Evolutionary conservation across 495 filamentous ascomycete genomes (phyloP).

Genomic region (Hypoxylon rickii): DNA sequence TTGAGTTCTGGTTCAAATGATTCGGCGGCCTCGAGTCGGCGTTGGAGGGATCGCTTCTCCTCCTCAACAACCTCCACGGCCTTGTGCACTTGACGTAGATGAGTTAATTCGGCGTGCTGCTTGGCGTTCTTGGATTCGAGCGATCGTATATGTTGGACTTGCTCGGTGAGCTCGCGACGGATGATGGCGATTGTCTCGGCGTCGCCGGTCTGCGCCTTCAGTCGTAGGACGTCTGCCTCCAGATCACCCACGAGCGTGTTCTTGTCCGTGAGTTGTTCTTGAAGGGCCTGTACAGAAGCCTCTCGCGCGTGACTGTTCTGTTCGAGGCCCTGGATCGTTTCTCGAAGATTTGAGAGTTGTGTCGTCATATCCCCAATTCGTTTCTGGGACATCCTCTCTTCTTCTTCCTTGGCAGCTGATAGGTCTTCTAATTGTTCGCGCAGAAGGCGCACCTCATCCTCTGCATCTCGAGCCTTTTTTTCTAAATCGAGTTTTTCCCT

Average conservation of each 20-base stretch:
- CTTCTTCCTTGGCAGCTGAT: conserved; percentile 68
- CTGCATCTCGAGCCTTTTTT: conserved; percentile 66
- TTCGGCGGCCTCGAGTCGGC: conserved; percentile 74
- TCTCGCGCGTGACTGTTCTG: conserved; percentile 70
- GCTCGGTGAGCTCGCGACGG: conserved; percentile 82
- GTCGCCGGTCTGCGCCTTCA: conserved; percentile 85
- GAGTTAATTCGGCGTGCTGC: conserved; percentile 77
- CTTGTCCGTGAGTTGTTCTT: conserved; percentile 67
- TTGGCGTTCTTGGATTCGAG: conserved; percentile 81
- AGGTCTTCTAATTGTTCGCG: conserved; percentile 81
- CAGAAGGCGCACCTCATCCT: conserved; percentile 71
- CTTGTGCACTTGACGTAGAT: conserved; percentile 76
- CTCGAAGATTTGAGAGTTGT: conserved; percentile 68
- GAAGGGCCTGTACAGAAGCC: conserved; percentile 62
- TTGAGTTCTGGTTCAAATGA: conserved; percentile 73
- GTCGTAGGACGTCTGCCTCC: conserved; percentile 78
- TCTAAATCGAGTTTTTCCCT: conserved; percentile 74
- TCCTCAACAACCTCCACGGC: conserved; percentile 94
- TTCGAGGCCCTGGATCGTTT: conserved; percentile 70
- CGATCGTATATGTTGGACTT: conserved; percentile 84
- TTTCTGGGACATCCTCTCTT: conserved; percentile 71
- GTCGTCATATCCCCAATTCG: conserved; percentile 72
- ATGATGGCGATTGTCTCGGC: conserved; percentile 79
- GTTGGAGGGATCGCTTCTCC: conserved; percentile 84
- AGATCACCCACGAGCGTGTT: conserved; percentile 72